phyloP scores from a whole-genome alignment of 1,284 basidiomycete genomes.

The Mrakiaceae sp. region DNA sequence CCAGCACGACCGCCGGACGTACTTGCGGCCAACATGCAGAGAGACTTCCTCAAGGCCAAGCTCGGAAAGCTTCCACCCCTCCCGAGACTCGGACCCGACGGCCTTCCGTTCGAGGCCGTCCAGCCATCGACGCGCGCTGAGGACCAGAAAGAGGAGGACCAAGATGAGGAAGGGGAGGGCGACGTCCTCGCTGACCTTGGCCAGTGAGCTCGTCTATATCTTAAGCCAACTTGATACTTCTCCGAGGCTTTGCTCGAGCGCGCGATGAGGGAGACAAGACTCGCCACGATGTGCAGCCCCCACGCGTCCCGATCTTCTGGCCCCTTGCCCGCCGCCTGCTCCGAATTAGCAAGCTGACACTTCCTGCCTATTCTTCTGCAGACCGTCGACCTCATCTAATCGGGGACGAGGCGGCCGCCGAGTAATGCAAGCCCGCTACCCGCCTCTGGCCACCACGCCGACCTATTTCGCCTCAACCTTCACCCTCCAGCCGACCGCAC shows the following conservation, averaged over 20 bases:
- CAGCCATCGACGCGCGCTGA: too few relatives aligned
- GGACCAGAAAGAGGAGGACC: not conserved
- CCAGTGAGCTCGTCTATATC: constrained; percentile 4
- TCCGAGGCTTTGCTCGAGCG: too few relatives aligned
- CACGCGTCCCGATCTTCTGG: too few relatives aligned
- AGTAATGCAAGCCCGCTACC: constrained; percentile 27
- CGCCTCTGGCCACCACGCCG: constrained; percentile 57
- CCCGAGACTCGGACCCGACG: constrained; percentile 29
- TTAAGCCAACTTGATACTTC: too few relatives aligned
- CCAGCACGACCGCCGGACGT: not conserved
- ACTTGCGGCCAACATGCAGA: constrained; percentile 27
- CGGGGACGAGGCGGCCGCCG: too few relatives aligned
- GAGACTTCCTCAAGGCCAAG: constrained; percentile 28
- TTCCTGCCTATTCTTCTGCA: not conserved
- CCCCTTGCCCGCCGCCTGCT: too few relatives aligned
- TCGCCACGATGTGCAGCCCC: too few relatives aligned
- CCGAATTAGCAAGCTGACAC: not conserved
- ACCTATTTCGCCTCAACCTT: constrained; percentile 55
- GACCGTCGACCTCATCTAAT: not conserved
- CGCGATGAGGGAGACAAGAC: too few relatives aligned
- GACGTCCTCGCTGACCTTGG: constrained; percentile 35
- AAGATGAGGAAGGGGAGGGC: constrained; percentile 40
- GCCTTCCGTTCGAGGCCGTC: too few relatives aligned
- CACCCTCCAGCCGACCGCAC: constrained; percentile 26
- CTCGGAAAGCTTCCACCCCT: constrained; percentile 29